These are phyloP conservation scores for Populus alba DNA, from an alignment of 345 rosid species.

Conservation along the genomic window DNA sequence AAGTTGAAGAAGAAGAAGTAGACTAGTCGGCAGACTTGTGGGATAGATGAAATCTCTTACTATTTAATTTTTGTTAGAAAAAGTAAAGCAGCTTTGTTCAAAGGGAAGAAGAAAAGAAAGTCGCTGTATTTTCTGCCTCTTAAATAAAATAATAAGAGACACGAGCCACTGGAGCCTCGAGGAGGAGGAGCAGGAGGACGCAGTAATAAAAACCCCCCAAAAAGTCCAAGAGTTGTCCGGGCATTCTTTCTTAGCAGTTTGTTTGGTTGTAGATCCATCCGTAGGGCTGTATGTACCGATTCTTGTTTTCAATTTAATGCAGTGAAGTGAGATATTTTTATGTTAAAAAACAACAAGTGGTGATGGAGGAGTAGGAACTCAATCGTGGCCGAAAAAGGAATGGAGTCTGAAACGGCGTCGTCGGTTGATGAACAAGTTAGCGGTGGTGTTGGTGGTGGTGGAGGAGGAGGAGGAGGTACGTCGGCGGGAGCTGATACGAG, in stretches of 20 bases:
- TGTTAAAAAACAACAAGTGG: not conserved
- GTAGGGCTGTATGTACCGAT: not conserved
- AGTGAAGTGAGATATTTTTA: not conserved
- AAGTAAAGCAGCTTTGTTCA: conserved; percentile 21
- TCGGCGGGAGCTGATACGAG: conserved; percentile 40
- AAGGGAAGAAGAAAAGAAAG: conserved; percentile 1
- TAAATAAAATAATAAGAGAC: not conserved
- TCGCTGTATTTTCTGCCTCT: conserved; percentile 3
- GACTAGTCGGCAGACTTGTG: too few relatives aligned
- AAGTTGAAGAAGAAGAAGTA: too few relatives aligned
- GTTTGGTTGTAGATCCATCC: not conserved
- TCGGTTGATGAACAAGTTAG: conserved; percentile 32
- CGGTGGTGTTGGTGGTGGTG: not conserved
- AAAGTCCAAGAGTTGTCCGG: not conserved
- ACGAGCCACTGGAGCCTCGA: not conserved
- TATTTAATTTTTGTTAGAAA: not conserved
- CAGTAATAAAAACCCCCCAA: not conserved
- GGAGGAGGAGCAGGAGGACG: not conserved
- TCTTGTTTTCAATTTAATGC: not conserved
- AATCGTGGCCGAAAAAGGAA: not conserved
- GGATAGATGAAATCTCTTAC: too few relatives aligned
- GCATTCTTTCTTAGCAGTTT: not conserved
- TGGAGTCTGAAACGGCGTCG: conserved; percentile 46
- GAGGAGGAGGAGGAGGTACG: not conserved
- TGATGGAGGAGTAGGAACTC: not conserved